Evolutionary conservation across 2,329 filamentous ascomycete genomes (phyloP).

Genomic region (Fusarium sp.): DNA sequence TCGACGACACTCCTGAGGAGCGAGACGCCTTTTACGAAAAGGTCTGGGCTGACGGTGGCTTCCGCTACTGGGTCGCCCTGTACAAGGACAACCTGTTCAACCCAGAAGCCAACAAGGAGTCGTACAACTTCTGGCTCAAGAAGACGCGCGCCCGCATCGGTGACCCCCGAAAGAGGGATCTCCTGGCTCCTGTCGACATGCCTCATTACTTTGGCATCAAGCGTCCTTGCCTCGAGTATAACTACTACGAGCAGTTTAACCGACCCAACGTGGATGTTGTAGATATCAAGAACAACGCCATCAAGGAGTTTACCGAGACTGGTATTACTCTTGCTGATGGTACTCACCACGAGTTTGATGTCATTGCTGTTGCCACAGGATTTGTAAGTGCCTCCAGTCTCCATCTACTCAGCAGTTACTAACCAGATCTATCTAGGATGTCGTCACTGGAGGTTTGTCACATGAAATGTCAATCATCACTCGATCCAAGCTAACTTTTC

Average conservation of each 20-base stretch:
- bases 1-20: constrained; percentile 64
- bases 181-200: constrained; percentile 64
- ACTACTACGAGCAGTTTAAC: constrained; percentile 63
- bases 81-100: constrained; percentile 66
- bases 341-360: constrained; percentile 56
- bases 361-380: constrained; percentile 59
- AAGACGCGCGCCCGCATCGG: constrained; percentile 63
- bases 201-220: constrained; percentile 68
- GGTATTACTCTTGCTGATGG: constrained; percentile 56
- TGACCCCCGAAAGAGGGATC: constrained; percentile 60
- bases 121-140: constrained; percentile 67
- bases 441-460: constrained; percentile 51
- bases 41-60: constrained; percentile 65
- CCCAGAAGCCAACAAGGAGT: constrained; percentile 61
- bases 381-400: no score
- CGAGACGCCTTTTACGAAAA: constrained; percentile 62
- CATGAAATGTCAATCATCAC: neutral
- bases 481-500: neutral
- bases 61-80: constrained; percentile 64
- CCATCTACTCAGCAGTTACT: no score
- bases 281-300: constrained; percentile 55
- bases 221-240: constrained; percentile 57
- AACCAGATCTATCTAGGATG: no score
- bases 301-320: constrained; percentile 55
- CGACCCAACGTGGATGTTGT: constrained; percentile 56